phyloP scores from a whole-genome alignment of 2,329 filamentous ascomycete genomes.

The Aureobasidium melanogenum region DNA sequence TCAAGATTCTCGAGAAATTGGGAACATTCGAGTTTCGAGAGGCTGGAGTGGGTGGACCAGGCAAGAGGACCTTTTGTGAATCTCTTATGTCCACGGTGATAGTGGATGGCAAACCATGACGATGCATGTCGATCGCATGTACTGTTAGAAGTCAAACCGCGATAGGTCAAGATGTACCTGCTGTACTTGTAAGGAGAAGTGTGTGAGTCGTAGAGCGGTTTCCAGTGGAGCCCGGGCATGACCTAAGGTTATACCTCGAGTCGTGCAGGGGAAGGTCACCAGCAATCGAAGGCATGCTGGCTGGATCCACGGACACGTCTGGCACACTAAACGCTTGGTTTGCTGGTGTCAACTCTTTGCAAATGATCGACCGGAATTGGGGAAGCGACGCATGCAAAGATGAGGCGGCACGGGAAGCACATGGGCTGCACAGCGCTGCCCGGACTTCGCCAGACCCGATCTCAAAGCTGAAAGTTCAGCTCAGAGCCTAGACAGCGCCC shows the following conservation, averaged over 20 bases:
- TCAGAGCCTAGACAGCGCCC: not conserved
- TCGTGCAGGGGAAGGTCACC: not conserved
- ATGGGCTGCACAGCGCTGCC: not conserved
- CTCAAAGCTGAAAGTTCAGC: not conserved
- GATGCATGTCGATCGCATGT: slow-evolving; percentile 2
- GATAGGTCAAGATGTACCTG: slow-evolving; percentile 7
- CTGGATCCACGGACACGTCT: not conserved
- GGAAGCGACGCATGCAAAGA: not conserved
- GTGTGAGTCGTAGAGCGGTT: not conserved
- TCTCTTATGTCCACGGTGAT: not conserved
- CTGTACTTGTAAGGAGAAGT: not conserved
- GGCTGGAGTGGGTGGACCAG: not conserved
- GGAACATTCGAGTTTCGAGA: not conserved
- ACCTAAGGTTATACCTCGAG: slow-evolving; percentile 1
- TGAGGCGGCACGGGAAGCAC: not conserved
- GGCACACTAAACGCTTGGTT: not conserved
- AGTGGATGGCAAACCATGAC: not conserved
- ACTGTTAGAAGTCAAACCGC: not conserved
- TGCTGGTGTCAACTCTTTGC: slow-evolving; percentile 1
- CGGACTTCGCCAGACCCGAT: not conserved
- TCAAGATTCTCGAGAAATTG: slow-evolving; percentile 13
- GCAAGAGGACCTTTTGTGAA: slow-evolving; percentile 3
- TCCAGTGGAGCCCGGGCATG: not conserved
- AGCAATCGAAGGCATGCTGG: not conserved
- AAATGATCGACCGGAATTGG: slow-evolving; percentile 1